Evolutionary conservation across 441 rosid genomes (phyloP), one percentile per base, ranked within the genome.

Genomic region (Aleurites moluccanus): DNA sequence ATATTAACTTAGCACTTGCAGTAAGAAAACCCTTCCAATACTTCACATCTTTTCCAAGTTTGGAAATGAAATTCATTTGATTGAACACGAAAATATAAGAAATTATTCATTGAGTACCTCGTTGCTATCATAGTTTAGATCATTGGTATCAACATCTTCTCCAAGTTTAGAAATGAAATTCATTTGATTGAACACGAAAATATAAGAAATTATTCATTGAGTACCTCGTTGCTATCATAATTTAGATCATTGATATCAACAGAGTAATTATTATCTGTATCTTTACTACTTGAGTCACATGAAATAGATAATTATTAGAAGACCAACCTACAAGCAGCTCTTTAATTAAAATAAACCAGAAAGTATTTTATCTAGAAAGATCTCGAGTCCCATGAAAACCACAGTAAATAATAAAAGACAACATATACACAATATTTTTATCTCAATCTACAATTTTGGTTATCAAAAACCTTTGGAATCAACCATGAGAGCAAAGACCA

Each of bases 191-290:
- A 18, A 38, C n/a, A n/a, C n/a, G n/a, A n/a, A n/a, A n/a, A n/a
- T n/a, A n/a, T n/a, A n/a, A 20, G 50, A 62, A 73, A 9, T 52
- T 30, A 16, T n/a, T n/a, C n/a, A 67, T 10, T 63, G 63, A 67
- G 20, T 78, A 89, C 96, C 93, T 88, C 89, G 60, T 61, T 76
- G 81, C 85, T 78, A 73, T 89, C 87, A 57, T 85, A 88, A 61
- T 84, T 85, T 49, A 87, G n/a, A n/a, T n/a, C n/a, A n/a, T n/a
- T n/a, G n/a, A n/a, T n/a, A n/a, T n/a, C n/a, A n/a, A n/a, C n/a
- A 45, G 66, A 63, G 67, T n/a, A 59, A 65, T 59, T 75, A 69
- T 75, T 78, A 44, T 88, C 90, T 1, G 80, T 71, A 56, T 83
- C 91, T 78, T 87, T 81, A n/a, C 88, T 89, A 67, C 86, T 90